These are phyloP conservation scores for Calonectria naviculata DNA, from an alignment of 2,329 filamentous ascomycete genomes.

Conservation along the genomic window DNA sequence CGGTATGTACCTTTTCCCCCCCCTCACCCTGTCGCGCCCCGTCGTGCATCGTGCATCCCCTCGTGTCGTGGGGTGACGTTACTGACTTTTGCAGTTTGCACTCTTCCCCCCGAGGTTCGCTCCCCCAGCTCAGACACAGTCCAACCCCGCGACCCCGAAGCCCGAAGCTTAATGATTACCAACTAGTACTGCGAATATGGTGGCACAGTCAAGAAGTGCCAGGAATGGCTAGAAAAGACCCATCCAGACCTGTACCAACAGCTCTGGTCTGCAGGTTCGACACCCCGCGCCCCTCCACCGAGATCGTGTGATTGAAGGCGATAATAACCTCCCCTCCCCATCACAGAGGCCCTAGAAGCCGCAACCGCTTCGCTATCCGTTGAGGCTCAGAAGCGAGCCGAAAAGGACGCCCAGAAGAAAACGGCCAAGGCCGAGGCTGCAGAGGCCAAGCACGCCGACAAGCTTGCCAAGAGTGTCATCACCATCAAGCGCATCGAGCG, in stretches of 20 bases:
- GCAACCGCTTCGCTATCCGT: slow-evolving; percentile 88
- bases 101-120: slow-evolving; percentile 72
- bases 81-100: slow-evolving; percentile 62
- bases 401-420: slow-evolving; percentile 97
- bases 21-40: background rate
- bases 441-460: slow-evolving; percentile 85
- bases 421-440: slow-evolving; percentile 91
- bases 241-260: slow-evolving; percentile 79
- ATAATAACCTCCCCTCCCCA: slow-evolving; percentile 1
- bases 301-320: slow-evolving; percentile 5
- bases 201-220: slow-evolving; percentile 95
- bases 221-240: slow-evolving; percentile 89
- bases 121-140: slow-evolving; percentile 7
- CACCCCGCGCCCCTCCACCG: background rate
- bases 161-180: slow-evolving; percentile 37
- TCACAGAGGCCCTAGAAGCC: slow-evolving; percentile 80
- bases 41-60: background rate
- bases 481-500: slow-evolving; percentile 97
- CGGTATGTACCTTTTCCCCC: slow-evolving; percentile 55
- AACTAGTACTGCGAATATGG: slow-evolving; percentile 98
- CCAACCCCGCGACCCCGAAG: slow-evolving; percentile 20
- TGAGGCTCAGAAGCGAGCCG: slow-evolving; percentile 92
- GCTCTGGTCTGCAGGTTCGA: slow-evolving; percentile 87
- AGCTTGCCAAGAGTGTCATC: slow-evolving; percentile 84
- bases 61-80: slow-evolving; percentile 23